These are phyloP conservation scores for Puya raimondii DNA, from an alignment of 176 grass and related monocot genomes.

Conservation along the genomic window DNA sequence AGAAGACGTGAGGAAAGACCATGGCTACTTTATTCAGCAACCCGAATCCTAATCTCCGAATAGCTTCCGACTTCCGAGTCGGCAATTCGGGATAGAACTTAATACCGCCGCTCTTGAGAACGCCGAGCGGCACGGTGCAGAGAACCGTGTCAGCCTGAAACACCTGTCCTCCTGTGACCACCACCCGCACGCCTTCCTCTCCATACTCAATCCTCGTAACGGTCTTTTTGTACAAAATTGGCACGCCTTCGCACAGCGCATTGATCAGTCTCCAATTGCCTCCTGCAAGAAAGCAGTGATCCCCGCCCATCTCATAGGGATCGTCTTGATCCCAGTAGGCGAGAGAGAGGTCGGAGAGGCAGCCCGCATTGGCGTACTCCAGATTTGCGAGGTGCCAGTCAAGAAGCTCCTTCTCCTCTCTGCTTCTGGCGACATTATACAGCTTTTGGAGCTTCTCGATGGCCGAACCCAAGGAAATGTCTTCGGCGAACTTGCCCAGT, in stretches of 20 bases:
- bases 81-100: slow-evolving; percentile 73
- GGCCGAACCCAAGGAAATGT: slow-evolving; percentile 60
- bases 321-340: slow-evolving; percentile 93
- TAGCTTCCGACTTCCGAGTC: slow-evolving; percentile 46
- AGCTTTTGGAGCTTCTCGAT: slow-evolving; percentile 65
- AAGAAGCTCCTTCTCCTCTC: slow-evolving; percentile 54
- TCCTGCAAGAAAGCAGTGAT: slow-evolving; percentile 89
- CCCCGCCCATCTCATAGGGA: slow-evolving; percentile 83
- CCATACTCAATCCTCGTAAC: slow-evolving; percentile 59
- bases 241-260: slow-evolving; percentile 61
- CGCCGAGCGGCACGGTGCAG: slow-evolving; percentile 80
- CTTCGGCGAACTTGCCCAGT: slow-evolving; percentile 40
- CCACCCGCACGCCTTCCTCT: slow-evolving; percentile 41
- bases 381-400: slow-evolving; percentile 95
- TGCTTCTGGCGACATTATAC: slow-evolving; percentile 47
- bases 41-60: slow-evolving; percentile 72
- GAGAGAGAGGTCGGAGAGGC: slow-evolving; percentile 66
- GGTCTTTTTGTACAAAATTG: slow-evolving; percentile 62
- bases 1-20: slow-evolving; percentile 84
- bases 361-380: slow-evolving; percentile 87
- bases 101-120: slow-evolving; percentile 52
- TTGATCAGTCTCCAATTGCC: slow-evolving; percentile 64
- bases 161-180: slow-evolving; percentile 51
- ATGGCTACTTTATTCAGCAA: slow-evolving; percentile 91
- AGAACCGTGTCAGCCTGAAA: slow-evolving; percentile 81